These are phyloP conservation scores for Kwoniella dendrophila DNA, from an alignment of 768 basidiomycete species.

Conservation along the genomic window DNA sequence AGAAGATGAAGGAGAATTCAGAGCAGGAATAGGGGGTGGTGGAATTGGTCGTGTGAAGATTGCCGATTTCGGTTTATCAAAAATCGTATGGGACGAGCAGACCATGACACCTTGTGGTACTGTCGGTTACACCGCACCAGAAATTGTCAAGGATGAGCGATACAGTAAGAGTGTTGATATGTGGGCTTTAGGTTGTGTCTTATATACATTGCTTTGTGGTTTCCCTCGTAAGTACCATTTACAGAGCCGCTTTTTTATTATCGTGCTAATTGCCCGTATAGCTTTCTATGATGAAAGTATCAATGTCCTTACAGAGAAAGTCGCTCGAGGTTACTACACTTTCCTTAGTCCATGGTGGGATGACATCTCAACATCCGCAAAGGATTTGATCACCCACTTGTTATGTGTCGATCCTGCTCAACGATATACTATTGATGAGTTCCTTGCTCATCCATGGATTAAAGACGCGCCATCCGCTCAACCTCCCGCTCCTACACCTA, in stretches of 20 bases:
- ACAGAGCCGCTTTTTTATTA: not conserved
- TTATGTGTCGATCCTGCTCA: conserved; percentile 94
- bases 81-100: conserved; percentile 98
- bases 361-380: conserved; percentile 81
- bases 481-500: conserved; percentile 63
- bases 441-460: conserved; percentile 95
- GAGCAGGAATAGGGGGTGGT: conserved; percentile 87
- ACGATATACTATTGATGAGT: conserved; percentile 97
- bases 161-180: conserved; percentile 79
- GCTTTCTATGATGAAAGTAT: conserved; percentile 99
- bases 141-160: conserved; percentile 95
- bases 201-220: conserved; percentile 96
- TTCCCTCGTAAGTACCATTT: conserved; percentile 61
- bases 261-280: conserved; percentile 43
- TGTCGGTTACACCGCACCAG: conserved; percentile 97
- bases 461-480: conserved; percentile 58
- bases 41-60: conserved; percentile 98
- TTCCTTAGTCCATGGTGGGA: conserved; percentile 99
- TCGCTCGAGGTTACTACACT: conserved; percentile 94
- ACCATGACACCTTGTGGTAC: conserved; percentile 99
- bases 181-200: conserved; percentile 99
- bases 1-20: conserved; percentile 96
- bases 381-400: conserved; percentile 91
- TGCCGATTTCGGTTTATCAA: conserved; percentile 95
- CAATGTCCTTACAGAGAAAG: conserved; percentile 96